Base-by-base conservation (phyloP, 352 stramenopile genomes). In the Vaucheria bursata region DNA sequence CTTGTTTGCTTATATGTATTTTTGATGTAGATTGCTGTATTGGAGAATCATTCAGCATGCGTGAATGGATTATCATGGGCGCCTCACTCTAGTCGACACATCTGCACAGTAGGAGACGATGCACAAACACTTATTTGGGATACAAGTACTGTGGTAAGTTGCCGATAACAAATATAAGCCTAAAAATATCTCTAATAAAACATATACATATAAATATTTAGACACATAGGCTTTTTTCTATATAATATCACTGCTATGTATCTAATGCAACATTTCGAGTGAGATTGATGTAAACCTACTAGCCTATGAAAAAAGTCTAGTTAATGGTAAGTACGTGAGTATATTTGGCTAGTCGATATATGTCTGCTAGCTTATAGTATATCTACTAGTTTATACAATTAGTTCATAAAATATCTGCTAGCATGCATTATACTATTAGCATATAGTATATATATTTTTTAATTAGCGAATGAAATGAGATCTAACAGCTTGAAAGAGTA, bases 11-110 rank as follows among this genome's bases (percentile, higher is more conserved):
- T 50, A 12, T 12, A 50, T 50, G 39, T 12, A 50, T 12, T 50
- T 5, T 75, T 73, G 29, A 8, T 70, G 36, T 70, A 72, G 36
- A 70, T 98, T 33, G 89, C 93, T 12, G 92, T 97, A 82, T 86
- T 98, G 4, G 89, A 89, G 52, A 89, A 94, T 50, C 94, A 98
- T 86, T 86, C 86, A 32, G 91, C 87, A 4, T 85, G 83, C 73
- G 91, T 98, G 1, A 99, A 98, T 87, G 94, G 93, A 8, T 91
- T 97, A 38, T 94, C 94, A 18, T 99, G 95, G 95, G 97, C 96
- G 12, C 90, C 91, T 0, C 90, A 95, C 83, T 92, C 85, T 1
- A 91, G 92, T 0, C 95, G 96, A 84, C 94, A 98, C 81, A 90
- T 99, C 37, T 98, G 94, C 86, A 98, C 93, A 50, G 78, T 71